A percentile compares a stretch with the other conserved stretches of the same genome.
phyloP scores from a whole-genome alignment of 345 rosid genomes.

The Theobroma cacao region DNA sequence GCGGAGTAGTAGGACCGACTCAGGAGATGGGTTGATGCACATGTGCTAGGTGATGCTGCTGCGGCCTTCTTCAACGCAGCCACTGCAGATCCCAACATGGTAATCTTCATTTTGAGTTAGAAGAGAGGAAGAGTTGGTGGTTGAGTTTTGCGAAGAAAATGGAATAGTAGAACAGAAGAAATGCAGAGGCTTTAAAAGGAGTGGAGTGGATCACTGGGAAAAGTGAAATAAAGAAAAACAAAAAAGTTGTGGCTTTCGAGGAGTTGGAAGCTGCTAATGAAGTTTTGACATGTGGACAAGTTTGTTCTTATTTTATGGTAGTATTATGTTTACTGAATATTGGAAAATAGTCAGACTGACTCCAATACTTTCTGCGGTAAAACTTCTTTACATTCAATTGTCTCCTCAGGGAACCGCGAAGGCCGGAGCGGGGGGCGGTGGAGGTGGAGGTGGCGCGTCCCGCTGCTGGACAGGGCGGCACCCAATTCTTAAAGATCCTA shows the following conservation, averaged over 20 bases:
- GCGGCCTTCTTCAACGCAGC: neutral
- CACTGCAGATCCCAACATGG: neutral
- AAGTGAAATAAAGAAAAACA: too few species aligned
- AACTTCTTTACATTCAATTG: neutral
- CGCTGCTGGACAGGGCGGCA: neutral
- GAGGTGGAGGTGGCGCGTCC: too few species aligned
- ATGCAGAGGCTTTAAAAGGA: neutral
- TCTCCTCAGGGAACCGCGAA: neutral
- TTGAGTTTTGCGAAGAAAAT: neutral
- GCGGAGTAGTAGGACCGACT: slow-evolving; percentile 25
- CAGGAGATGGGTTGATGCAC: slow-evolving; percentile 23
- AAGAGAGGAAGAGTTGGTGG: neutral
- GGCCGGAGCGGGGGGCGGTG: neutral
- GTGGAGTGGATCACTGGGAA: too few species aligned
- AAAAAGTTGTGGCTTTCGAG: too few species aligned
- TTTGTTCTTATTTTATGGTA: too few species aligned
- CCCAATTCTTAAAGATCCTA: neutral
- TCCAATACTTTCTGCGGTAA: too few species aligned
- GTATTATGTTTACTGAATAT: too few species aligned
- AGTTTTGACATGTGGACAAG: neutral
- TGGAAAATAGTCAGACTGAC: too few species aligned
- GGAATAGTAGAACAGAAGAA: too few species aligned
- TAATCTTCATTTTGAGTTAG: neutral
- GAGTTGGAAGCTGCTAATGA: neutral
- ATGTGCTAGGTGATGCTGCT: neutral